Conservation (phyloP, 345 rosid species). For the Stellera chamaejasme region DNA sequence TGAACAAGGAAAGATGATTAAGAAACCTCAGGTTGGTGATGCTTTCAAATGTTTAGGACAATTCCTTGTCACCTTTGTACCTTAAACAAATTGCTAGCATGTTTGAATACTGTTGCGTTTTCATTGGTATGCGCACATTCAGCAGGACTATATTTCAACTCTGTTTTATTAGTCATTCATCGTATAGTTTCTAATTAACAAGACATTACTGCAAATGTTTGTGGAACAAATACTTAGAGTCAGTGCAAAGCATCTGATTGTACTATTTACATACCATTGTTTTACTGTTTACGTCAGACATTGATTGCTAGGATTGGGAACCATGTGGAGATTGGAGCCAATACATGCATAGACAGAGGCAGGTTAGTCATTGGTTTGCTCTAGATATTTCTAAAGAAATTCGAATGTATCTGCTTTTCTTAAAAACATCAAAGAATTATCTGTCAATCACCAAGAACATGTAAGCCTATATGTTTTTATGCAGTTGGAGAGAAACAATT, state of each 20-base stretch:
- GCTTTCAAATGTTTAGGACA: neutral
- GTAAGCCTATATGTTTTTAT: constrained; percentile 13
- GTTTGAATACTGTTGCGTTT: too few species aligned
- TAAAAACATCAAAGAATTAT: constrained; percentile 1
- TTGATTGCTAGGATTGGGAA: constrained; percentile 55
- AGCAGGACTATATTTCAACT: too few species aligned
- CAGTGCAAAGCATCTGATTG: neutral
- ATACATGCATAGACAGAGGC: constrained; percentile 83
- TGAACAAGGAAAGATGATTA: constrained; percentile 54
- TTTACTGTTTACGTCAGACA: constrained; percentile 24
- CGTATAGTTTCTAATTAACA: neutral
- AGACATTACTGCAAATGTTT: too few species aligned
- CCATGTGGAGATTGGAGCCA: constrained; percentile 83
- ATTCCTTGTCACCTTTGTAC: neutral
- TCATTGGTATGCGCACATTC: too few species aligned
- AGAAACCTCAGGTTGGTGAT: constrained; percentile 74
- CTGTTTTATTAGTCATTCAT: too few species aligned
- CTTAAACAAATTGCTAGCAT: too few species aligned
- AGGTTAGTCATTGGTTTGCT: constrained; percentile 34
- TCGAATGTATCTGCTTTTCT: neutral
- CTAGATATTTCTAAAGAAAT: neutral
- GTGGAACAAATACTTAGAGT: too few species aligned
- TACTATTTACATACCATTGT: neutral
- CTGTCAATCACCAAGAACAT: constrained; percentile 3
- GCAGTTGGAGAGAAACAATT: constrained; percentile 87